Evolutionary conservation across 768 basidiomycete species (phyloP).

Genomic region (Floccularia luteovirens): DNA sequence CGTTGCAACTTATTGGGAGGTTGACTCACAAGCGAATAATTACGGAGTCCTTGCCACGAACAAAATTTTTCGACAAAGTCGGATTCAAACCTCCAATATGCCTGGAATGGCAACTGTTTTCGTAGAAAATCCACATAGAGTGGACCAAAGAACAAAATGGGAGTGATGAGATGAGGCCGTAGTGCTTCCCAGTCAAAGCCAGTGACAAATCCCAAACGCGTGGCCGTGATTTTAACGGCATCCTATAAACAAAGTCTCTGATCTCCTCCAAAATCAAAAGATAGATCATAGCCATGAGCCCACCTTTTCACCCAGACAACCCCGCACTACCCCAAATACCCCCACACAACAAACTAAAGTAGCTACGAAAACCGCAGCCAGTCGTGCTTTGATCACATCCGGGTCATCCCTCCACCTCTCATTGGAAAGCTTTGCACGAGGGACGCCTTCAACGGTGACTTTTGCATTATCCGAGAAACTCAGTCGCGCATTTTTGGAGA

Average conservation of each 20-base stretch:
- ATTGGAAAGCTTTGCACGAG: conserved; percentile 19
- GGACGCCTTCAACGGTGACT: neutral
- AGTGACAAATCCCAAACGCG: no score
- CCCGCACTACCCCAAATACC: conserved; percentile 37
- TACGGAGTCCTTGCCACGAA: conserved; percentile 58
- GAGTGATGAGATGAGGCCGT: conserved; percentile 57
- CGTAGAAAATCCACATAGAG: conserved; percentile 49
- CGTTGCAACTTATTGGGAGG: neutral
- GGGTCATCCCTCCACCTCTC: conserved; percentile 78
- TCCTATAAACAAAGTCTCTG: no score
- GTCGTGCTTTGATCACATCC: conserved; percentile 72
- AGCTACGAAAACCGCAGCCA: conserved; percentile 58
- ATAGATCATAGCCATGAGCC: no score
- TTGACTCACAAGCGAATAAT: conserved; percentile 44
- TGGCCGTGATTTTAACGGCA: no score
- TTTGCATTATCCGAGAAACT: conserved; percentile 30
- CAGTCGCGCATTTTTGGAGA: conserved; percentile 58
- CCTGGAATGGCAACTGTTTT: conserved; percentile 47
- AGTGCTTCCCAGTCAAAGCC: conserved; percentile 10
- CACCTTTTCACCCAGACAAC: no score
- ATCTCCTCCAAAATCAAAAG: no score
- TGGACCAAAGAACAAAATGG: conserved; percentile 72
- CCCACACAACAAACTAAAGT: conserved; percentile 49
- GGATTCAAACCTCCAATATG: conserved; percentile 32
- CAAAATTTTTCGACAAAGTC: conserved; percentile 32